Conservation (phyloP, 2,329 filamentous ascomycete genomes). For the Cordyceps pruinosa region DNA sequence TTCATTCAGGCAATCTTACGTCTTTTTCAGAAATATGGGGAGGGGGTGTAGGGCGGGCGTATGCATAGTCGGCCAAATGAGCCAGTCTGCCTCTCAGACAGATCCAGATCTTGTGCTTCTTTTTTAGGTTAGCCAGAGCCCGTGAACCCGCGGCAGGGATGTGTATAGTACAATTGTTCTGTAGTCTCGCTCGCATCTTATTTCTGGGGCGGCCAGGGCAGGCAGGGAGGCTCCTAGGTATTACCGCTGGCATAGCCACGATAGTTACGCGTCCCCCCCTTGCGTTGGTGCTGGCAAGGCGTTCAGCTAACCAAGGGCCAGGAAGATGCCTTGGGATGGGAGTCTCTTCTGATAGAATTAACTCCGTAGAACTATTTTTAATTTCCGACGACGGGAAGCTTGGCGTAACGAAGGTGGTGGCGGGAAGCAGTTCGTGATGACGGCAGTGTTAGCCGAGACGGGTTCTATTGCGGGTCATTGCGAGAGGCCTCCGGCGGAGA, state of each 20-base stretch:
- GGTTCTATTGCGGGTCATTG: not conserved
- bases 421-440: not conserved
- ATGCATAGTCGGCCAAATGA: not conserved
- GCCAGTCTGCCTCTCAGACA: not conserved
- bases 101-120: not conserved
- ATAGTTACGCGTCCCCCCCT: constrained; percentile 1
- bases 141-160: not conserved
- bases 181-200: not conserved
- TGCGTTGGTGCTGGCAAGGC: not conserved
- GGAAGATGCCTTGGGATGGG: not conserved
- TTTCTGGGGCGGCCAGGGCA: not conserved
- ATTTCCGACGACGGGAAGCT: too few species aligned
- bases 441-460: not conserved
- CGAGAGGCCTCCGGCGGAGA: not conserved
- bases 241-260: constrained; percentile 6
- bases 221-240: too few species aligned
- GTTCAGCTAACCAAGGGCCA: not conserved
- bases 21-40: not conserved
- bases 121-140: not conserved
- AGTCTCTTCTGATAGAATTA: not conserved
- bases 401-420: not conserved
- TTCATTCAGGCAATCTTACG: not conserved
- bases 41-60: not conserved
- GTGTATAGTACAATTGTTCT: not conserved
- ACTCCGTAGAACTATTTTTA: not conserved